A percentile compares a stretch with the other conserved stretches of the same genome.
Evolutionary conservation across 306 rosid species (phyloP).

Genomic region (Lablab purpureus): DNA sequence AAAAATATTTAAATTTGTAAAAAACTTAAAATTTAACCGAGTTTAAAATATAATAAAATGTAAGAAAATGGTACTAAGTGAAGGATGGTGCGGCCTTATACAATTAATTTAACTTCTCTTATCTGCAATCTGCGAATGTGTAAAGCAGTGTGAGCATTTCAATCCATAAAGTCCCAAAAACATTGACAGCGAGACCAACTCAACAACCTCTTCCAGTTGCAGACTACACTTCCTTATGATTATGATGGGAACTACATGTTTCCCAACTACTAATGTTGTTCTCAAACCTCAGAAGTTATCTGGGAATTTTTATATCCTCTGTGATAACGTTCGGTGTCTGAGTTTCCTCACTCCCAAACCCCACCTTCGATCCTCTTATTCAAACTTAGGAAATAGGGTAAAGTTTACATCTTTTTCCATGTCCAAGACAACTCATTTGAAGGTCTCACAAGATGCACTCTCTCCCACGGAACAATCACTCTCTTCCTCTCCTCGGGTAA

Average conservation of each 20-base stretch:
- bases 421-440: constrained; percentile 54
- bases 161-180: constrained; percentile 10
- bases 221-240: neutral
- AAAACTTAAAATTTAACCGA: too few relatives aligned
- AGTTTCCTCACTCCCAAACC: constrained; percentile 19
- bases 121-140: neutral
- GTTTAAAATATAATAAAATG: too few relatives aligned
- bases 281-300: constrained; percentile 42
- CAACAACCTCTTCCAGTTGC: constrained; percentile 31
- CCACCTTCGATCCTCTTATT: constrained; percentile 33
- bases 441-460: constrained; percentile 58
- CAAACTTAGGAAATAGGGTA: constrained; percentile 35
- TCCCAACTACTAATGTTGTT: constrained; percentile 44
- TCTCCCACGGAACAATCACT: constrained; percentile 56
- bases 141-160: neutral
- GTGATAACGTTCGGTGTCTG: neutral
- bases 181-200: constrained; percentile 15
- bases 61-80: too few relatives aligned
- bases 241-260: constrained; percentile 57
- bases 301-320: constrained; percentile 45
- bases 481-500: constrained; percentile 46
- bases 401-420: constrained; percentile 47
- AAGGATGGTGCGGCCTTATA: too few relatives aligned
- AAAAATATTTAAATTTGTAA: too few relatives aligned
- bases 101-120: too few relatives aligned